Conservation (phyloP, 495 filamentous ascomycete species). For the Endocarpon pusillum region DNA sequence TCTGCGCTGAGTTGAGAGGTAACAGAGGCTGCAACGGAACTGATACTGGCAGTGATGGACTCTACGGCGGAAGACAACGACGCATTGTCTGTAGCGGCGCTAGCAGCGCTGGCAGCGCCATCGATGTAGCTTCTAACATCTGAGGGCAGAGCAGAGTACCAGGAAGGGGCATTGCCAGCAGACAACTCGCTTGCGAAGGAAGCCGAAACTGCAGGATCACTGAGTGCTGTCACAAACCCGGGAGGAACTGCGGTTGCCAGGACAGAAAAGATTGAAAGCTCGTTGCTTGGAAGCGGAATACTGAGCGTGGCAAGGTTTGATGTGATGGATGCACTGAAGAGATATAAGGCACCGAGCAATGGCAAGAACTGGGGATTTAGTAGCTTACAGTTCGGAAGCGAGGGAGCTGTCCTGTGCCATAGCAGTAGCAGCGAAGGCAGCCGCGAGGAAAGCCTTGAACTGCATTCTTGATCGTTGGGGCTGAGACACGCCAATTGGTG, state of each 20-base stretch:
- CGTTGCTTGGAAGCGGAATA: too few species aligned
- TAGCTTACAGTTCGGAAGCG: too few species aligned
- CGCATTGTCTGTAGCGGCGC: slow-evolving; percentile 18
- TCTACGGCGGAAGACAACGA: slow-evolving; percentile 5
- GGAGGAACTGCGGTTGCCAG: slow-evolving; percentile 9
- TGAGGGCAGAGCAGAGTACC: slow-evolving; percentile 16
- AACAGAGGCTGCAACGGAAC: neutral
- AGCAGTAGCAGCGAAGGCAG: too few species aligned
- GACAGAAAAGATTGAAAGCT: slow-evolving; percentile 10
- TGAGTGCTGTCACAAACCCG: neutral
- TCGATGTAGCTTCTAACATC: slow-evolving; percentile 20
- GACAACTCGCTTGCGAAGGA: slow-evolving; percentile 16
- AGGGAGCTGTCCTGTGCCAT: too few species aligned
- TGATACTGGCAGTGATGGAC: slow-evolving; percentile 11
- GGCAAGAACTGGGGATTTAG: too few species aligned
- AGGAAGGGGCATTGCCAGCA: slow-evolving; percentile 17
- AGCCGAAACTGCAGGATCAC: slow-evolving; percentile 3
- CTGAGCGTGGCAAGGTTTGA: too few species aligned
- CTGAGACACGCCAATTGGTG: too few species aligned
- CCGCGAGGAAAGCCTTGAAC: too few species aligned
- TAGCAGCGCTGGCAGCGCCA: slow-evolving; percentile 14
- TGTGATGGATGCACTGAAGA: too few species aligned
- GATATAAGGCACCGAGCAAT: too few species aligned
- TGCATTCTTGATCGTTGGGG: too few species aligned
- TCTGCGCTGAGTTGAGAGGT: neutral